Percentiles rank a stretch among this genome's conserved stretches.
Conservation (phyloP, 2,329 filamentous ascomycete species). For the Curvularia eragrostidis region DNA sequence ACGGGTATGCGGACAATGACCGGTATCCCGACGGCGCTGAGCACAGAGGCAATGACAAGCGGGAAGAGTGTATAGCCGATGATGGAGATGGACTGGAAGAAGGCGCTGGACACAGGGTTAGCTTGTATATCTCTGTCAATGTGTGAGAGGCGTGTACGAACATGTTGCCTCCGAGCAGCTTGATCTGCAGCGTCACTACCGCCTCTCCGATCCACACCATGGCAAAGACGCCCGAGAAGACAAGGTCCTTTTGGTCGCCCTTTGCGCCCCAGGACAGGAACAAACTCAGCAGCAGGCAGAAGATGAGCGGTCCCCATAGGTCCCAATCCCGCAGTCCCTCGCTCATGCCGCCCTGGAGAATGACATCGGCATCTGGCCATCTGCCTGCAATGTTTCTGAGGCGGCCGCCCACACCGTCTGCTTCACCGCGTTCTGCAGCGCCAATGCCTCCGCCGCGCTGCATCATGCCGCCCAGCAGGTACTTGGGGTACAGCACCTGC, state of each 20-base stretch:
- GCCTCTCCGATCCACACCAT: constrained; percentile 97
- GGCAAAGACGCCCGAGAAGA: constrained; percentile 96
- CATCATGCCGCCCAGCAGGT: constrained; percentile 77
- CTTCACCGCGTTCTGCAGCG: constrained; percentile 64
- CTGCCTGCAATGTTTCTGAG: constrained; percentile 64
- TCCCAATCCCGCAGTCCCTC: constrained; percentile 96
- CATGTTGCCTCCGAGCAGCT: constrained; percentile 95
- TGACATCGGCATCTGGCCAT: constrained; percentile 72
- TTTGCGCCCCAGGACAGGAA: constrained; percentile 84
- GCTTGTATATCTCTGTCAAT: constrained; percentile 13
- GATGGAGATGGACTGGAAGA: constrained; percentile 96
- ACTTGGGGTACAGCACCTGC: constrained; percentile 95
- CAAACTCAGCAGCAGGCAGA: constrained; percentile 87
- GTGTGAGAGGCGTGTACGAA: constrained; percentile 59
- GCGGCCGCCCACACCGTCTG: constrained; percentile 51
- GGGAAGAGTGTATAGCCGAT: constrained; percentile 99
- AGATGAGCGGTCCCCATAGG: constrained; percentile 94
- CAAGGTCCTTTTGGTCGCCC: constrained; percentile 80
- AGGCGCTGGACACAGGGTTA: constrained; percentile 71
- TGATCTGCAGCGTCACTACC: constrained; percentile 97
- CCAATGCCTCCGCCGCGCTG: constrained; percentile 63
- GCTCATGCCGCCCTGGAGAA: constrained; percentile 76
- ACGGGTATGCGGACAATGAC: constrained; percentile 87
- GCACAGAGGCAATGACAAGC: constrained; percentile 86
- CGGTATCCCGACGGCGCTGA: constrained; percentile 82